Conservation (phyloP, 2,329 filamentous ascomycete species). For the Neocucurbitaria cava region DNA sequence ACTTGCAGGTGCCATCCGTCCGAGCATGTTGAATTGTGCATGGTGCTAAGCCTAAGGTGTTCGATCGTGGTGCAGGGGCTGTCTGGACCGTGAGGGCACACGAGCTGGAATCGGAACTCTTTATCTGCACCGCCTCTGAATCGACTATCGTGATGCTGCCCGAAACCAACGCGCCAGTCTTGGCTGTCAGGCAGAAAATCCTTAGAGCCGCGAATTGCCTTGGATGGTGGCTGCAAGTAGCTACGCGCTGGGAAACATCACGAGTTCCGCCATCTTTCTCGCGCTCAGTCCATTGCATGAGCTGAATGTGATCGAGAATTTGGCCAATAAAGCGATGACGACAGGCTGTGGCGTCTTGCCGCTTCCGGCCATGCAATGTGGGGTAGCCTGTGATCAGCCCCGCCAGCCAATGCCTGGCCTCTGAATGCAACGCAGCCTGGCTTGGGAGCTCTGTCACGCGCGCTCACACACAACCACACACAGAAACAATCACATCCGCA, state of each 20-base stretch:
- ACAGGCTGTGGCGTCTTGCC: slow-evolving; percentile 23
- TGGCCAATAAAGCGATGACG: slow-evolving; percentile 26
- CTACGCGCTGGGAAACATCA: not conserved
- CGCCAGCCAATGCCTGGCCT: slow-evolving; percentile 16
- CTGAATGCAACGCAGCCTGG: slow-evolving; percentile 8
- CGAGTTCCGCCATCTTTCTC: not conserved
- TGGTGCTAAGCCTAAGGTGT: slow-evolving; percentile 14
- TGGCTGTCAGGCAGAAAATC: not conserved
- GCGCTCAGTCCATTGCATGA: slow-evolving; percentile 2
- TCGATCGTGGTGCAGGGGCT: slow-evolving; percentile 24
- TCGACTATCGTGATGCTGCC: slow-evolving; percentile 19
- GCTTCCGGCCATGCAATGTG: slow-evolving; percentile 23
- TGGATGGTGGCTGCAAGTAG: not conserved
- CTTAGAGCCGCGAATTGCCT: slow-evolving; percentile 21
- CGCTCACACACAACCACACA: not conserved
- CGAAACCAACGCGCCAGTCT: not conserved
- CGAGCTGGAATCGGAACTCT: slow-evolving; percentile 40
- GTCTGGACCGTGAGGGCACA: slow-evolving; percentile 21
- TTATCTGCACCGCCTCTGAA: slow-evolving; percentile 33
- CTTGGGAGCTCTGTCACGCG: slow-evolving; percentile 16
- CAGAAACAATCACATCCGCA: slow-evolving; percentile 1
- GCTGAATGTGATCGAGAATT: slow-evolving; percentile 8
- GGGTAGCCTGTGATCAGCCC: slow-evolving; percentile 10
- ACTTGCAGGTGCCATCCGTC: slow-evolving; percentile 33
- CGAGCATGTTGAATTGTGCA: slow-evolving; percentile 26